These are phyloP conservation scores for Trichomonas vaginalis DNA, from an alignment of 208 protist species.

Conservation along the genomic window DNA sequence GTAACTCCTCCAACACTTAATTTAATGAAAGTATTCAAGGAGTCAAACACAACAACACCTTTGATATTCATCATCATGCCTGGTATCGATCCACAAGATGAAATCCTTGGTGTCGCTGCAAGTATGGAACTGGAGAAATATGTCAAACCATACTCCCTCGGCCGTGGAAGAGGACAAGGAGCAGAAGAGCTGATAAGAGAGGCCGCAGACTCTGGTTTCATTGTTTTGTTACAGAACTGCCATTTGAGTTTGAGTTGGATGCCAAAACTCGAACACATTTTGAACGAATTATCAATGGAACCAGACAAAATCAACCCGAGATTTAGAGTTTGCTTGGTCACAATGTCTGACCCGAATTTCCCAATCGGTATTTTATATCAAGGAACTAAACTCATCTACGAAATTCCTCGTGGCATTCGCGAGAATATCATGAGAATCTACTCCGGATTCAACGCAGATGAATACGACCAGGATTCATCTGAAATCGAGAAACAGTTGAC, in stretches of 20 bases:
- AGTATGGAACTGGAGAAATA: slow-evolving; percentile 71
- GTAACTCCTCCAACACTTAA: slow-evolving; percentile 48
- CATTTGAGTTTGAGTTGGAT: slow-evolving; percentile 89
- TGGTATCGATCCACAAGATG: slow-evolving; percentile 71
- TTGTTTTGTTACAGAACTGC: slow-evolving; percentile 93
- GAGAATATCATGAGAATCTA: slow-evolving; percentile 70
- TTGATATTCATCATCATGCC: slow-evolving; percentile 96
- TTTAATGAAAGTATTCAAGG: slow-evolving; percentile 70
- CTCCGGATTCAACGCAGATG: slow-evolving; percentile 51
- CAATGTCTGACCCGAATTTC: slow-evolving; percentile 63
- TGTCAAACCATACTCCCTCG: slow-evolving; percentile 80
- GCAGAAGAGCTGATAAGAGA: slow-evolving; percentile 71
- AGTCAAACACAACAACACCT: slow-evolving; percentile 71
- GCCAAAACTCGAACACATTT: slow-evolving; percentile 73
- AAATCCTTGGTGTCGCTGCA: slow-evolving; percentile 44
- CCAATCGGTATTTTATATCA: slow-evolving; percentile 82
- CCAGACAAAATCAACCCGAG: slow-evolving; percentile 54
- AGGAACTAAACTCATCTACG: slow-evolving; percentile 93
- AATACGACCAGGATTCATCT: slow-evolving; percentile 76
- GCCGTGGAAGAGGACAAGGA: slow-evolving; percentile 85
- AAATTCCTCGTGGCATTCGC: slow-evolving; percentile 81
- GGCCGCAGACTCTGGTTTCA: slow-evolving; percentile 41
- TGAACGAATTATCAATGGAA: background rate
- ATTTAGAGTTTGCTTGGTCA: slow-evolving; percentile 79
- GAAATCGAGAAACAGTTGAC: slow-evolving; percentile 75